Percentiles rank a stretch among this genome's conserved stretches.
Evolutionary conservation across 768 basidiomycete species (phyloP).

Genomic region (Dacryopinax primogenitus): DNA sequence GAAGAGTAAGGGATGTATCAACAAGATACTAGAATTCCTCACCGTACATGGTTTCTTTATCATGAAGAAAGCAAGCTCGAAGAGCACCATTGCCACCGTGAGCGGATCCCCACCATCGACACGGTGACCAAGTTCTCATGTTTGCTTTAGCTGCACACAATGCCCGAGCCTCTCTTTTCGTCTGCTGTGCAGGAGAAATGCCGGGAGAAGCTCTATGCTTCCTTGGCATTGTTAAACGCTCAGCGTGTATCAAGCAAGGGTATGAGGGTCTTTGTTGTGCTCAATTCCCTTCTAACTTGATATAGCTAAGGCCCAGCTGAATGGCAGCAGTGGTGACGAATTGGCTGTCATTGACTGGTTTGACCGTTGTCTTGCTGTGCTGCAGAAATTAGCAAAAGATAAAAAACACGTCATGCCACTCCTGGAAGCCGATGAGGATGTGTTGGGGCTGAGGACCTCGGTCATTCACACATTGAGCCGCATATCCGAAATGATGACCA

Average conservation of each 20-base stretch:
- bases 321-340: background rate
- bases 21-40: slow-evolving; percentile 66
- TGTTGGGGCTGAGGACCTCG: background rate
- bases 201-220: slow-evolving; percentile 54
- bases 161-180: slow-evolving; percentile 58
- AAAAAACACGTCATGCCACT: slow-evolving; percentile 44
- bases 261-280: slow-evolving; percentile 20
- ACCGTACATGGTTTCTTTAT: slow-evolving; percentile 68
- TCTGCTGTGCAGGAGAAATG: slow-evolving; percentile 56
- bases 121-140: slow-evolving; percentile 6
- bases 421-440: background rate
- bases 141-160: slow-evolving; percentile 41
- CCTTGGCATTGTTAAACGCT: slow-evolving; percentile 58
- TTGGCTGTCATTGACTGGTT: slow-evolving; percentile 13
- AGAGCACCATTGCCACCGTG: slow-evolving; percentile 47
- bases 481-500: slow-evolving; percentile 27
- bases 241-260: slow-evolving; percentile 43
- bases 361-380: slow-evolving; percentile 13
- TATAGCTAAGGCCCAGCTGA: background rate
- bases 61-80: slow-evolving; percentile 58
- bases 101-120: slow-evolving; percentile 22
- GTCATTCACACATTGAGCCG: background rate
- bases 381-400: slow-evolving; percentile 43
- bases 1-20: slow-evolving; percentile 67
- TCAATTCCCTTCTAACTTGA: background rate